A percentile compares a stretch with the other conserved stretches of the same genome.
These are phyloP conservation scores for Globisporangium paroecandrum DNA, from an alignment of 352 stramenopile genomes.

Conservation along the genomic window DNA sequence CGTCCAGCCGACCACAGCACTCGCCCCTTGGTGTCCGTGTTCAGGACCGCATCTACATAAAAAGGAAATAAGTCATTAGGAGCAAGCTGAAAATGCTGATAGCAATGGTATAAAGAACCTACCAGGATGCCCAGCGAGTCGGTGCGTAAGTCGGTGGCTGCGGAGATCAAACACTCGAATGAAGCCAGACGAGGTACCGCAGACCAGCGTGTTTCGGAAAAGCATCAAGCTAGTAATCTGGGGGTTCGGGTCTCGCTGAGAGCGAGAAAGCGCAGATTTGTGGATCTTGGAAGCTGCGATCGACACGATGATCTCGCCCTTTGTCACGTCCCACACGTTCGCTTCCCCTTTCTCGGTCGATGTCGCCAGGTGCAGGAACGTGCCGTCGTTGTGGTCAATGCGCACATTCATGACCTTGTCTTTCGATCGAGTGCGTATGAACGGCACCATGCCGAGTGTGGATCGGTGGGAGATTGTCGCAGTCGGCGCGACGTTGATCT, in stretches of 20 bases:
- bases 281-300: conserved; percentile 82
- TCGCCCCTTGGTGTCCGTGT: conserved; percentile 81
- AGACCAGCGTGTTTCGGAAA: conserved; percentile 84
- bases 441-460: conserved; percentile 78
- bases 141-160: conserved; percentile 74
- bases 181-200: conserved; percentile 81
- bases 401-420: conserved; percentile 79
- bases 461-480: conserved; percentile 75
- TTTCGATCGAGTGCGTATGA: conserved; percentile 73
- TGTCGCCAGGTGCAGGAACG: conserved; percentile 75
- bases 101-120: conserved; percentile 9
- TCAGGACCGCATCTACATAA: conserved; percentile 64
- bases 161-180: conserved; percentile 86
- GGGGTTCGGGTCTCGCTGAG: conserved; percentile 52
- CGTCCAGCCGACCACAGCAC: conserved; percentile 83
- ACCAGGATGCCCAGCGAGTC: conserved; percentile 82
- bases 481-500: conserved; percentile 55
- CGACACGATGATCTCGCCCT: conserved; percentile 78
- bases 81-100: not conserved
- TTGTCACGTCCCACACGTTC: conserved; percentile 86
- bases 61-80: not conserved
- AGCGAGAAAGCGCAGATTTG: conserved; percentile 70
- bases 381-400: conserved; percentile 78
- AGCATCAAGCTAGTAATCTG: conserved; percentile 89
- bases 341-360: conserved; percentile 85